These are phyloP conservation scores for Aspergillus tanneri DNA, from an alignment of 2,329 filamentous ascomycete species.

Conservation along the genomic window DNA sequence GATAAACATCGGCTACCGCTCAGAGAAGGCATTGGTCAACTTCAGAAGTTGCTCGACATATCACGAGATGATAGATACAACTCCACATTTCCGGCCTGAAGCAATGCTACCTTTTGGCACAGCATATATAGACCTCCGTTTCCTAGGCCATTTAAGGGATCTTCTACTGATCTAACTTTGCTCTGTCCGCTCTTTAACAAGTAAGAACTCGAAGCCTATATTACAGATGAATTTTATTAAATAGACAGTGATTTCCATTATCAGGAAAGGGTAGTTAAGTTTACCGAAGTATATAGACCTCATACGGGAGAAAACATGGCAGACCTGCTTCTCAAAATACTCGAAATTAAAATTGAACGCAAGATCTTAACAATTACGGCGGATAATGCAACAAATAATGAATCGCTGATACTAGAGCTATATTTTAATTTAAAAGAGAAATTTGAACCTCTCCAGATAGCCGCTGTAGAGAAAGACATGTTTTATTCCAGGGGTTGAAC, in stretches of 20 bases:
- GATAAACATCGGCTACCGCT: no score
- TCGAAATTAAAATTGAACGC: not conserved
- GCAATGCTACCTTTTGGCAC: no score
- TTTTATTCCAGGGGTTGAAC: not conserved
- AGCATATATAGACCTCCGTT: no score
- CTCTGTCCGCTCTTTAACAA: no score
- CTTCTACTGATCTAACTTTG: no score
- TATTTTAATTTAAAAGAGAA: not conserved
- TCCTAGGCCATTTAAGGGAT: no score
- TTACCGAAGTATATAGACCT: not conserved
- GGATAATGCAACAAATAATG: not conserved
- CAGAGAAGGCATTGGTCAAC: no score
- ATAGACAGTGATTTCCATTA: not conserved
- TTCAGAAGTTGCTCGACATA: no score
- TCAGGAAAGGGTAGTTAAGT: constrained; percentile 1
- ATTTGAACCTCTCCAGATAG: no score
- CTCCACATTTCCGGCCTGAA: no score
- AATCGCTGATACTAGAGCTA: not conserved
- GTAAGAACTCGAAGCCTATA: constrained; percentile 1
- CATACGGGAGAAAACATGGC: constrained; percentile 5
- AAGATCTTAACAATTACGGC: not conserved
- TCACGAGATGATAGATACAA: no score
- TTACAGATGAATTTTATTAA: not conserved
- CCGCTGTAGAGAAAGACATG: not conserved
- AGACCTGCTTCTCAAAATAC: not conserved